Base-by-base conservation (phyloP, 495 filamentous ascomycete species). In the Glarea lozoyensis region DNA sequence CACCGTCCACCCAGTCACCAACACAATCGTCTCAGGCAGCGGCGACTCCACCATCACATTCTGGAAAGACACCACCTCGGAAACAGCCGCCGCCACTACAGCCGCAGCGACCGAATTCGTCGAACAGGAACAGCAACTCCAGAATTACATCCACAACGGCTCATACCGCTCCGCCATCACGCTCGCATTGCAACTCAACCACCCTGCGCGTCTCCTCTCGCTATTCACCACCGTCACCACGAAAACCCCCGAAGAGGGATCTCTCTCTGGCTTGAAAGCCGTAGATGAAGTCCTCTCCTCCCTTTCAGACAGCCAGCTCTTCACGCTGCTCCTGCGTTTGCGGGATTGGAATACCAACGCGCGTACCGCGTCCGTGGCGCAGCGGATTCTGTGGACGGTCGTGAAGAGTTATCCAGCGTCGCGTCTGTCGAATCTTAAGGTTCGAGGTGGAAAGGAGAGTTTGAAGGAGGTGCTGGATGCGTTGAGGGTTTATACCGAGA, bases 291-390 rank as follows among this genome's bases (percentile, higher is more conserved):
- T 95, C 0, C 69, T 99, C 10, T 76, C 69, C 18, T 70, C 62
- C n/a, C 73, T 99, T 0, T 81, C 77, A 10, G 79, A 93, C 45
- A 80, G 84, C 42, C 88, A 97, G 53, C 72, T 99, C 11, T 86
- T 81, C 52, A 67, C 69, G 6, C 73, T 99, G 12, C 72, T 99
- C 7, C 65, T 84, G 15, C 67, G 92, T 25, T 57, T 96, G 34
- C 68, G 93, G 20, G 90, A 97, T 63, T 97, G 92, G 92, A 97
- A 97, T 57, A 93, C 92, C 13, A 96, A 94, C 48, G 89, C 85
- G 0, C 70, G 86, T 43, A 92, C 84, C n/a, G 79, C 88, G 7
- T 71, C 74, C 2, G 78, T 96, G 20, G 81, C 92, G 5, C 92
- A 99, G 64, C 73, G 82, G 34, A 78, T 97, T n/a, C 63, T 99